Evolutionary conservation across 2,329 filamentous ascomycete genomes (phyloP).

Genomic region (Polychaeton citri): DNA sequence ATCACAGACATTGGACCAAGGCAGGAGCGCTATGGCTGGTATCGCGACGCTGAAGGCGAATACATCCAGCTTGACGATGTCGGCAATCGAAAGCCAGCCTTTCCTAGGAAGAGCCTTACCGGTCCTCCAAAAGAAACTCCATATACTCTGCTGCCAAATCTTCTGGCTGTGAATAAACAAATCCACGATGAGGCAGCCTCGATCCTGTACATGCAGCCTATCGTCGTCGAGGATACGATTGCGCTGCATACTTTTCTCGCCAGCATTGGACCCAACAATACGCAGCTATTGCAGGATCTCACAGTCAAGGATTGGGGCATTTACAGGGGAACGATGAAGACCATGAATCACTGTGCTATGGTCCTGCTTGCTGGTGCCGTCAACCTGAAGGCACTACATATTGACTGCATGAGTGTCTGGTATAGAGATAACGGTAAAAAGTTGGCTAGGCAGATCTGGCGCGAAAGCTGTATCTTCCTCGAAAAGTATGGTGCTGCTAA

Average conservation of each 20-base stretch:
- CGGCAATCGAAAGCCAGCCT: not conserved
- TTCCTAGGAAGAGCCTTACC: not conserved
- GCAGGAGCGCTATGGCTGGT: too few species aligned
- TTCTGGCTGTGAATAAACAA: slow-evolving; percentile 16
- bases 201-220: slow-evolving; percentile 14
- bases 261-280: slow-evolving; percentile 13
- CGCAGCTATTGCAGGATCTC: slow-evolving; percentile 9
- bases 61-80: too few species aligned
- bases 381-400: slow-evolving; percentile 11
- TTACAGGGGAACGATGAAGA: slow-evolving; percentile 6
- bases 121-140: not conserved
- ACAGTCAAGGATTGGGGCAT: slow-evolving; percentile 11
- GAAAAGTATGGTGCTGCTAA: slow-evolving; percentile 13
- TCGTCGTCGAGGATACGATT: slow-evolving; percentile 10
- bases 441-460: slow-evolving; percentile 12
- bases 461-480: slow-evolving; percentile 14
- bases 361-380: slow-evolving; percentile 13
- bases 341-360: slow-evolving; percentile 12
- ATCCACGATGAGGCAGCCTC: slow-evolving; percentile 14
- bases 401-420: slow-evolving; percentile 11
- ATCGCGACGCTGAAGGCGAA: too few species aligned
- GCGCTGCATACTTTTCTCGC: slow-evolving; percentile 14
- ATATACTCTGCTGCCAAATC: slow-evolving; percentile 7
- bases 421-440: slow-evolving; percentile 1
- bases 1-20: not conserved